Evolutionary conservation across 2,329 filamentous ascomycete genomes (phyloP).

Genomic region (Colletotrichum filicis): DNA sequence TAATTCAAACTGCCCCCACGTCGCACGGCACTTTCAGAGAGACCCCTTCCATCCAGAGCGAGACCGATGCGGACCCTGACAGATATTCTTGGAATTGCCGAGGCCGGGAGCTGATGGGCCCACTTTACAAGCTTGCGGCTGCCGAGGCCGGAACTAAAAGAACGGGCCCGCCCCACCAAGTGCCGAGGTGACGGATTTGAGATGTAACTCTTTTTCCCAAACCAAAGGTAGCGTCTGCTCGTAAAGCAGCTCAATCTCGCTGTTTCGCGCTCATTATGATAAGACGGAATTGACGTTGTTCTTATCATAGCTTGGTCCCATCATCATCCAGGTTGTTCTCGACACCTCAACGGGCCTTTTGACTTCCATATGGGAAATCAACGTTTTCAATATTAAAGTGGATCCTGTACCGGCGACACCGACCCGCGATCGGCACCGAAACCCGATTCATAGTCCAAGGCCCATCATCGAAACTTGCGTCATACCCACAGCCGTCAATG

Average conservation of each 20-base stretch:
- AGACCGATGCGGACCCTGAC: background rate
- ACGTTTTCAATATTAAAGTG: background rate
- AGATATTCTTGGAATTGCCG: background rate
- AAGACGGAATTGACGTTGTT: background rate
- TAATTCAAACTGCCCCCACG: background rate
- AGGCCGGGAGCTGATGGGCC: slow-evolving; percentile 5
- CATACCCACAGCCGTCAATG: slow-evolving; percentile 3
- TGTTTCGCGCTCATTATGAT: background rate
- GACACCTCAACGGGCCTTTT: background rate
- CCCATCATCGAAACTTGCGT: slow-evolving; percentile 5
- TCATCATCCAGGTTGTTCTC: too few relatives aligned
- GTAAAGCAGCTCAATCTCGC: background rate
- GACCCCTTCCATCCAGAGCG: background rate
- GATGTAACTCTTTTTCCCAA: background rate
- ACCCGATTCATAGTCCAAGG: background rate
- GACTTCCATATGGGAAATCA: background rate
- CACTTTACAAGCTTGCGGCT: slow-evolving; percentile 9
- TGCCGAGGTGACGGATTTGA: slow-evolving; percentile 13
- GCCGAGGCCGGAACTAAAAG: slow-evolving; percentile 14
- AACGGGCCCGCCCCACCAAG: slow-evolving; percentile 10
- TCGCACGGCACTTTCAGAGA: background rate
- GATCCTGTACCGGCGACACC: slow-evolving; percentile 4
- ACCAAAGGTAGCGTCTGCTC: background rate
- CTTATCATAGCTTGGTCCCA: background rate
- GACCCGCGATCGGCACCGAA: slow-evolving; percentile 27